Conservation (phyloP, 2,329 filamentous ascomycete species). For the Metarhizium sp. region DNA sequence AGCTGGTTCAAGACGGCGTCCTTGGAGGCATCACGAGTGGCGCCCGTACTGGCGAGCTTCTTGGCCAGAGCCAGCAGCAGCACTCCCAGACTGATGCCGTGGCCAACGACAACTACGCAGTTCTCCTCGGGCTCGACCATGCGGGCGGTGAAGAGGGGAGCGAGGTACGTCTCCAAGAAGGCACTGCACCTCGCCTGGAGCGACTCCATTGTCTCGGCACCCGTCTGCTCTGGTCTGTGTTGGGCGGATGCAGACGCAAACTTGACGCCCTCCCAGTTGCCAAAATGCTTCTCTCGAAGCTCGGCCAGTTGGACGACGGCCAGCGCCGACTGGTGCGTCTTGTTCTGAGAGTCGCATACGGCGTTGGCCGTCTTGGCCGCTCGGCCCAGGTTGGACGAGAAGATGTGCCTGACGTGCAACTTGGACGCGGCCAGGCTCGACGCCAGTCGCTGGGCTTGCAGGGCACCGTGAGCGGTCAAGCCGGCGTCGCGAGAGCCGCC, state of each 20-base stretch:
- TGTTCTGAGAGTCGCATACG: conserved; percentile 47
- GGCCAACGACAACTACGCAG: conserved; percentile 61
- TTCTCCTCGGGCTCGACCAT: conserved; percentile 5
- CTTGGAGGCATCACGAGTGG: not conserved
- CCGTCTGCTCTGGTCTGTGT: conserved; percentile 29
- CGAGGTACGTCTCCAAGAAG: conserved; percentile 58
- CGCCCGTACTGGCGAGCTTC: conserved; percentile 29
- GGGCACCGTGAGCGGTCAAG: conserved; percentile 70
- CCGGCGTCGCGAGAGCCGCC: conserved; percentile 74
- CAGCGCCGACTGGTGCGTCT: conserved; percentile 7
- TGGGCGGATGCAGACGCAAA: conserved; percentile 28
- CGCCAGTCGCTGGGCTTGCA: conserved; percentile 68
- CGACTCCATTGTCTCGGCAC: conserved; percentile 55
- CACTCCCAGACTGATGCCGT: conserved; percentile 69
- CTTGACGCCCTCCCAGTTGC: conserved; percentile 57
- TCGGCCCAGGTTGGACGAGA: conserved; percentile 69
- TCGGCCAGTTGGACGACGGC: conserved; percentile 21
- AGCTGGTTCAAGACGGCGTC: not conserved
- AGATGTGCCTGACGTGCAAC: conserved; percentile 49
- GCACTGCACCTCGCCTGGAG: conserved; percentile 54
- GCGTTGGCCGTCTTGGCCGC: conserved; percentile 63
- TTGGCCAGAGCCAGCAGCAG: conserved; percentile 55
- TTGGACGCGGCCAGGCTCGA: conserved; percentile 39
- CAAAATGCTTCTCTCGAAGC: conserved; percentile 67
- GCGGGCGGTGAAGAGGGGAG: conserved; percentile 33